A percentile compares a stretch with the other conserved stretches of the same genome.
Conservation (phyloP, 495 filamentous ascomycete genomes). For the Hyphodiscus hymeniophilus region DNA sequence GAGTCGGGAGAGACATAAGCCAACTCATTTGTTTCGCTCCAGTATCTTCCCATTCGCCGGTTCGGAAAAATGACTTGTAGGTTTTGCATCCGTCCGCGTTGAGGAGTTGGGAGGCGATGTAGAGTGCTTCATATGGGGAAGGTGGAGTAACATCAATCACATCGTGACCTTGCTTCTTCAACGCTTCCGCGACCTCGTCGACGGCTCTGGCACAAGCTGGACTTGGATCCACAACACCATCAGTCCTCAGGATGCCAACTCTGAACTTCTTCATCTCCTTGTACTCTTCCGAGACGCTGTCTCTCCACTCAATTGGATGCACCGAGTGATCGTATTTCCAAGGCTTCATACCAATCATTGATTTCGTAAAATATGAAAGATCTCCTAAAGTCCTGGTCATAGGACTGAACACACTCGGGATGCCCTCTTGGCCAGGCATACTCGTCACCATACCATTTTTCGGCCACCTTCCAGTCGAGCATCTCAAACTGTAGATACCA, state of each 20-base stretch:
- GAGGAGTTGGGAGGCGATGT: conserved; percentile 76
- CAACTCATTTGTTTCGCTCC: conserved; percentile 67
- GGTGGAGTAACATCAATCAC: conserved; percentile 63
- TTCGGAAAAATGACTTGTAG: conserved; percentile 65
- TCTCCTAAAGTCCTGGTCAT: conserved; percentile 88
- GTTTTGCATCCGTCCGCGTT: conserved; percentile 82
- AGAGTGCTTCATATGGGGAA: conserved; percentile 64
- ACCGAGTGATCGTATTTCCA: conserved; percentile 88
- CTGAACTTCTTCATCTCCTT: conserved; percentile 52
- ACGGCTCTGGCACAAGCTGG: conserved; percentile 79
- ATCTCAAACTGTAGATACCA: conserved; percentile 83
- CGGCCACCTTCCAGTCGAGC: conserved; percentile 93
- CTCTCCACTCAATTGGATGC: conserved; percentile 77
- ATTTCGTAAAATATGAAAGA: conserved; percentile 75
- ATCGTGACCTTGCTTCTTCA: conserved; percentile 65
- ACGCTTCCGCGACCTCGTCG: conserved; percentile 55
- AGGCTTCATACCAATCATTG: conserved; percentile 73
- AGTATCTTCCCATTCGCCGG: conserved; percentile 71
- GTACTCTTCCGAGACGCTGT: conserved; percentile 48
- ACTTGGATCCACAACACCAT: conserved; percentile 81
- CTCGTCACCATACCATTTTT: conserved; percentile 77
- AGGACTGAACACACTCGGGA: conserved; percentile 82
- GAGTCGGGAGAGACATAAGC: conserved; percentile 65
- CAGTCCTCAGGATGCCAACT: conserved; percentile 71
- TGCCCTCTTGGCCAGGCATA: conserved; percentile 92